phyloP scores from a whole-genome alignment of 1,284 basidiomycete genomes.

The Chiua sp. region DNA sequence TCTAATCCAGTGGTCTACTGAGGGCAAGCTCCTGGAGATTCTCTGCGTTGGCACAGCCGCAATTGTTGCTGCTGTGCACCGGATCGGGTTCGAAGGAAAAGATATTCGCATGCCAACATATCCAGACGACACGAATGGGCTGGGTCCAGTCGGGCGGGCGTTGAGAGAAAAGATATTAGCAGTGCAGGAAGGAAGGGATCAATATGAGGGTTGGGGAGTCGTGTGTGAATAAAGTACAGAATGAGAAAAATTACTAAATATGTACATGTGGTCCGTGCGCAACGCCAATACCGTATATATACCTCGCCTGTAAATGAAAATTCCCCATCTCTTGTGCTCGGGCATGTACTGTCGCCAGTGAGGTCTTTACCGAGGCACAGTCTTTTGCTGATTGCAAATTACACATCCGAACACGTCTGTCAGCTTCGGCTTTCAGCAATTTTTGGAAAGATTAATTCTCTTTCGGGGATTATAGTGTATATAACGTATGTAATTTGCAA shows the following conservation, averaged over 20 bases:
- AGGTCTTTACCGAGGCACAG: slow-evolving; percentile 91
- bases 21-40: slow-evolving; percentile 66
- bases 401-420: slow-evolving; percentile 85
- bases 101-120: slow-evolving; percentile 51
- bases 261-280: slow-evolving; percentile 47
- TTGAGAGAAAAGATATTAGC: slow-evolving; percentile 60
- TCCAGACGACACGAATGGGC: slow-evolving; percentile 39
- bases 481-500: too few relatives aligned
- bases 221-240: slow-evolving; percentile 18
- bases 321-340: slow-evolving; percentile 84
- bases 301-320: slow-evolving; percentile 20
- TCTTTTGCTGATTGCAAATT: slow-evolving; percentile 96
- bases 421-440: slow-evolving; percentile 80
- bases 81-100: slow-evolving; percentile 40
- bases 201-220: slow-evolving; percentile 61
- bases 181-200: slow-evolving; percentile 67
- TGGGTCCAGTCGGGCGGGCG: slow-evolving; percentile 62
- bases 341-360: slow-evolving; percentile 88
- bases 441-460: slow-evolving; percentile 79
- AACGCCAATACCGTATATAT: slow-evolving; percentile 33
- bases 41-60: slow-evolving; percentile 72
- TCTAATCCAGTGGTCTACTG: slow-evolving; percentile 50
- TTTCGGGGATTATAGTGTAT: background rate
- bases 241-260: slow-evolving; percentile 6
- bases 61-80: slow-evolving; percentile 46